A percentile compares a stretch with the other conserved stretches of the same genome.
These are phyloP conservation scores for Nitzschia inconspicua DNA, from an alignment of 108 stramenopile species.

Conservation along the genomic window DNA sequence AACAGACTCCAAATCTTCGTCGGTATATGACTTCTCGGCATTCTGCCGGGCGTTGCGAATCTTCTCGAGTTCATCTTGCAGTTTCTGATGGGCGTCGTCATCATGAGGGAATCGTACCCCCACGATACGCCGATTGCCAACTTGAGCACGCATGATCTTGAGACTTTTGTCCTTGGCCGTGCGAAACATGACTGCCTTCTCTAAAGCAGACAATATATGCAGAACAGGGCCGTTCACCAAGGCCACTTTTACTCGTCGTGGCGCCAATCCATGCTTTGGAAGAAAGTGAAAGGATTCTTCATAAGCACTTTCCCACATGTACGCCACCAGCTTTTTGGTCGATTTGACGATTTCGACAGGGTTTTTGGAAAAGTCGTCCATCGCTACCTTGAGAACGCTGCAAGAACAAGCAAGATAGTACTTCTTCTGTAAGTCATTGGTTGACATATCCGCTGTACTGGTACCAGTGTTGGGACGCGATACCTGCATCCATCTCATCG, in stretches of 20 bases:
- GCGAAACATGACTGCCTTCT: slow-evolving; percentile 38
- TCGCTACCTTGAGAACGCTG: not conserved
- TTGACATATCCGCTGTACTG: slow-evolving; percentile 40
- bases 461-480: slow-evolving; percentile 62
- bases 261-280: slow-evolving; percentile 42
- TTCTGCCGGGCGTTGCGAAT: slow-evolving; percentile 15
- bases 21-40: slow-evolving; percentile 21
- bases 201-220: slow-evolving; percentile 51
- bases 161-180: slow-evolving; percentile 32
- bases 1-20: slow-evolving; percentile 33
- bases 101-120: slow-evolving; percentile 57
- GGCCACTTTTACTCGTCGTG: slow-evolving; percentile 43
- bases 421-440: slow-evolving; percentile 32
- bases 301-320: slow-evolving; percentile 45
- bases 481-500: slow-evolving; percentile 44
- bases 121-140: slow-evolving; percentile 41
- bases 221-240: slow-evolving; percentile 57
- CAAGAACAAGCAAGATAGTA: slow-evolving; percentile 27
- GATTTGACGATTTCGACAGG: not conserved
- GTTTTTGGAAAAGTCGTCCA: not conserved
- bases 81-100: slow-evolving; percentile 25
- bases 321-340: not conserved
- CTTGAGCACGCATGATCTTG: slow-evolving; percentile 39
- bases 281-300: slow-evolving; percentile 21
- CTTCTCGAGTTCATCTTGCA: slow-evolving; percentile 25